Conservation (phyloP, 106 monocot genomes). For the Allium fistulosum region DNA sequence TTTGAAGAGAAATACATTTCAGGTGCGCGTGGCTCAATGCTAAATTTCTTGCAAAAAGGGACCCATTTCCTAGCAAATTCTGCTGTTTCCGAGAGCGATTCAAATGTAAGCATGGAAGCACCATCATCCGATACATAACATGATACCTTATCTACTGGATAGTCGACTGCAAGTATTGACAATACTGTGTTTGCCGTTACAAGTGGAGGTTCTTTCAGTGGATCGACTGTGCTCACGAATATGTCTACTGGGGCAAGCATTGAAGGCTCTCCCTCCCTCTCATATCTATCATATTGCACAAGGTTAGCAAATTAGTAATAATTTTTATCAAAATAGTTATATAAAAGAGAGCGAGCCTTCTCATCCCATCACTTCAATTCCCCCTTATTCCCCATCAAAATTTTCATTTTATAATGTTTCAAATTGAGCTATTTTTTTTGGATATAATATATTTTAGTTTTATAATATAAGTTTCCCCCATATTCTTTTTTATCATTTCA, state of each 20-base stretch:
- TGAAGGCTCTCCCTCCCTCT: slow-evolving; percentile 83
- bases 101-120: slow-evolving; percentile 94
- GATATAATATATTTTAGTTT: no score
- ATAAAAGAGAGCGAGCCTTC: no score
- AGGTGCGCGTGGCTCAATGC: slow-evolving; percentile 85
- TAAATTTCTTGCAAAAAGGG: slow-evolving; percentile 95
- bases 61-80: slow-evolving; percentile 96
- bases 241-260: slow-evolving; percentile 72
- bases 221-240: slow-evolving; percentile 95
- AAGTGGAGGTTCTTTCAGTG: slow-evolving; percentile 89
- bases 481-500: no score
- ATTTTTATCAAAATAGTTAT: no score
- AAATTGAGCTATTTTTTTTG: no score
- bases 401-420: no score
- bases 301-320: neutral
- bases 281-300: slow-evolving; percentile 36
- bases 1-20: slow-evolving; percentile 94
- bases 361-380: no score
- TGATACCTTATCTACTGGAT: slow-evolving; percentile 92
- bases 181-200: slow-evolving; percentile 97
- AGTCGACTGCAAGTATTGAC: slow-evolving; percentile 87
- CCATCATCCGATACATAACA: slow-evolving; percentile 99
- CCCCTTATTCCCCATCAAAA: no score
- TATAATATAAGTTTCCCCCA: no score
- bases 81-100: slow-evolving; percentile 84